Base-by-base conservation (phyloP, 2,329 filamentous ascomycete species). In the Clonostachys rosea region DNA sequence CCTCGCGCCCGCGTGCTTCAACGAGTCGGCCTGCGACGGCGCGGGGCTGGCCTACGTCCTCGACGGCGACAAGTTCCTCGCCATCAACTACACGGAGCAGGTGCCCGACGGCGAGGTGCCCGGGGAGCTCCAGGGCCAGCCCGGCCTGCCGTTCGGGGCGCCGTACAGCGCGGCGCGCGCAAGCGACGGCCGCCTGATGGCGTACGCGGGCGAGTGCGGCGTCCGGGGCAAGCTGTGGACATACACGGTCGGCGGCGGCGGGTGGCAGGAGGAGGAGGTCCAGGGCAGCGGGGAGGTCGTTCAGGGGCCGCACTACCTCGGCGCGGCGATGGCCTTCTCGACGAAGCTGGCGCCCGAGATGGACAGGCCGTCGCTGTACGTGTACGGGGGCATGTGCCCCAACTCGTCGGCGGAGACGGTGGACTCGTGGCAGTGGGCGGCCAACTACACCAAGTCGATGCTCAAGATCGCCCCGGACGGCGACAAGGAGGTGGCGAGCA, bases 331-430 rank as follows among this genome's bases (percentile, higher is more conserved):
- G 45, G 75, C 83, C 20, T 95, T 91, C 62, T 85, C 89, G 17
- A 75, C 74, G 34, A 78, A 73, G 35, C 69, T 81, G 42, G 74
- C 73, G 36, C 80, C 76, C 0, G 62, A 68, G 30, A 69, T 76
- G 49, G 75, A 77, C 10, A 67, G 74, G 40, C 77, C 81, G 0
- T 73, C 73, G 11, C 67, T 87, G 17, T 95, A 91, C 60, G 70
- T 85, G 7, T 96, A 95, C 65, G 92, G 91, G 35, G 92, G 92
- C 55, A 95, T 96, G 90, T 97, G 92, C 58, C 85, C 86, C 4
- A 54, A 55, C 4, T 60, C 62, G 8, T 41, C 35, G 8, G 36
- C 37, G 24, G 44, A 42, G 16, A 59, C 73, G 33, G 55, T 60
- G 2, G 58, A 64, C 2, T 64, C 68, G 16, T 91, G 89, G 85